Conservation (phyloP, 2,329 filamentous ascomycete genomes). For the Chlorencoelia australis region DNA sequence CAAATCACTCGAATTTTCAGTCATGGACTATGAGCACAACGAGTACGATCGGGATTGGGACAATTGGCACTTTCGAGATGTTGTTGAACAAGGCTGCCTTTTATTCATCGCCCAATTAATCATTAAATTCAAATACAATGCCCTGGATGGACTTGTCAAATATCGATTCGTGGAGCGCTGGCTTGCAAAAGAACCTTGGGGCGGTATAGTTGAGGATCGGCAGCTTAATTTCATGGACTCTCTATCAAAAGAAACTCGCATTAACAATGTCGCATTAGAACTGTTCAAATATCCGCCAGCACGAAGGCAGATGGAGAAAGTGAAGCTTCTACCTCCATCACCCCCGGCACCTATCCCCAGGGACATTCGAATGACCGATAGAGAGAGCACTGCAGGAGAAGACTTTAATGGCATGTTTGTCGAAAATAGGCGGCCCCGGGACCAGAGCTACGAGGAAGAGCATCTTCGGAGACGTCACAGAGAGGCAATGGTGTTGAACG, state of each 20-base stretch:
- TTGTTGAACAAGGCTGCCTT: slow-evolving; percentile 49
- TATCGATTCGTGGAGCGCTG: slow-evolving; percentile 61
- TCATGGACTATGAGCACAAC: slow-evolving; percentile 40
- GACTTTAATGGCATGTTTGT: slow-evolving; percentile 23
- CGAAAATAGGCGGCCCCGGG: slow-evolving; percentile 30
- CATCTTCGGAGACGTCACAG: slow-evolving; percentile 64
- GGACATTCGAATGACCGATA: no score
- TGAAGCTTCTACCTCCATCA: slow-evolving; percentile 18
- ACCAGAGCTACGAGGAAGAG: slow-evolving; percentile 56
- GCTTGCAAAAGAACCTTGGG: slow-evolving; percentile 66
- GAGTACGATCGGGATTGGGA: slow-evolving; percentile 48
- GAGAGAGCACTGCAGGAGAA: slow-evolving; percentile 32
- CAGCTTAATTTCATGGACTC: slow-evolving; percentile 39
- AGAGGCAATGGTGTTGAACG: slow-evolving; percentile 85
- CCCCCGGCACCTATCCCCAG: background rate
- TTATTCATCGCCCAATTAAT: slow-evolving; percentile 36
- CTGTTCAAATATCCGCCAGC: slow-evolving; percentile 23
- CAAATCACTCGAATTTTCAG: slow-evolving; percentile 47
- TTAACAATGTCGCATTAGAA: slow-evolving; percentile 38
- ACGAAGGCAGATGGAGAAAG: slow-evolving; percentile 19
- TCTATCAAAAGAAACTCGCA: slow-evolving; percentile 15
- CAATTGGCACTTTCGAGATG: slow-evolving; percentile 52
- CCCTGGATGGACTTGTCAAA: slow-evolving; percentile 46
- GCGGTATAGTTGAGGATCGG: slow-evolving; percentile 41
- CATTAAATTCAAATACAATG: slow-evolving; percentile 44